These are phyloP conservation scores for Nitzschia sp. DNA, from an alignment of 108 stramenopile genomes.

Conservation along the genomic window DNA sequence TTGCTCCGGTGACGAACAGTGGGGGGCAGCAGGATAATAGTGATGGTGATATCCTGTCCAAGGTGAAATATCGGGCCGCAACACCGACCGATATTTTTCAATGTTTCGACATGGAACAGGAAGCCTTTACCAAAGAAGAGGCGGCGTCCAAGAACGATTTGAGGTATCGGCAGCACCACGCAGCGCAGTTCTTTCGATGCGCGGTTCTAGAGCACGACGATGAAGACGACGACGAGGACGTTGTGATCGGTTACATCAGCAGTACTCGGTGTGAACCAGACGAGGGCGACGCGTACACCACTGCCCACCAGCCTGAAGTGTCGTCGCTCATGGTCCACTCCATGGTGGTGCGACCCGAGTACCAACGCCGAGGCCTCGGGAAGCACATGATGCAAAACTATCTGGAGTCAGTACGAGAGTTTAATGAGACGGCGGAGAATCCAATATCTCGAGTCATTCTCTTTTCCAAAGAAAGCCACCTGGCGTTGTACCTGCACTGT, in stretches of 20 bases:
- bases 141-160: constrained; percentile 75
- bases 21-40: not conserved
- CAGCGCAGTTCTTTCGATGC: constrained; percentile 83
- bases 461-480: constrained; percentile 69
- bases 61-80: constrained; percentile 53
- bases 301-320: constrained; percentile 66
- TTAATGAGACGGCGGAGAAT: constrained; percentile 24
- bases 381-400: constrained; percentile 73
- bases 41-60: constrained; percentile 17
- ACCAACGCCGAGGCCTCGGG: constrained; percentile 60
- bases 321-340: constrained; percentile 86
- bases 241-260: constrained; percentile 81
- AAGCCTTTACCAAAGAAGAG: not conserved
- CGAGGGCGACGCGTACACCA: constrained; percentile 34
- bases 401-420: constrained; percentile 36
- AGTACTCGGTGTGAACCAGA: constrained; percentile 58
- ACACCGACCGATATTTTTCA: constrained; percentile 73
- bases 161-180: constrained; percentile 88
- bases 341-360: constrained; percentile 68
- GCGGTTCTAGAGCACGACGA: constrained; percentile 58
- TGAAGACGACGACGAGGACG: constrained; percentile 51
- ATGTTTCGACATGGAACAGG: constrained; percentile 60
- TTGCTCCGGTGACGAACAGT: not conserved
- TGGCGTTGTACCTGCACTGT: constrained; percentile 76
- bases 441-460: constrained; percentile 62